Percentiles rank a stretch among this genome's conserved stretches.
phyloP scores from a whole-genome alignment of 192 early-diverging fungal species.

The Coemansia sp. region DNA sequence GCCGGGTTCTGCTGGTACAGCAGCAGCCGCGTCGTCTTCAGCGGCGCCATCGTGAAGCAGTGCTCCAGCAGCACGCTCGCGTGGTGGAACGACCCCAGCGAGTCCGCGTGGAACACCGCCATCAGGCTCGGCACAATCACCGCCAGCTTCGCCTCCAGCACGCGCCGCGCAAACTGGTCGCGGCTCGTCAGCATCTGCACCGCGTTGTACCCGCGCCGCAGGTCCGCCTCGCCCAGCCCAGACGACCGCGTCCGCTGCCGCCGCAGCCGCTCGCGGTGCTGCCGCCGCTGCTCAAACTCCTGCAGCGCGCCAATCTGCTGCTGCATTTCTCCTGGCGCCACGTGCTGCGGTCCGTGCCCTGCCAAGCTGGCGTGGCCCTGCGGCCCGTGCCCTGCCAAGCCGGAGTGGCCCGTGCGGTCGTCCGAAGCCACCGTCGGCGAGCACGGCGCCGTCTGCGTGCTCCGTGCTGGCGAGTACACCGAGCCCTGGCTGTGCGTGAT shows the following conservation, averaged over 20 bases:
- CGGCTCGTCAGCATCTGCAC: slow-evolving; percentile 42
- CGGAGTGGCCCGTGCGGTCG: not conserved
- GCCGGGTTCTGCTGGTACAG: slow-evolving; percentile 50
- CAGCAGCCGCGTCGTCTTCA: slow-evolving; percentile 38
- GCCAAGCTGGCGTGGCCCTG: not conserved
- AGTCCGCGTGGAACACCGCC: slow-evolving; percentile 50
- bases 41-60: slow-evolving; percentile 43
- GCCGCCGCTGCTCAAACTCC: slow-evolving; percentile 36
- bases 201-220: slow-evolving; percentile 48
- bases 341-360: not conserved
- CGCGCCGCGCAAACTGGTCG: slow-evolving; percentile 32
- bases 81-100: slow-evolving; percentile 53
- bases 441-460: slow-evolving; percentile 33
- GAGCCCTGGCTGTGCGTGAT: slow-evolving; percentile 49
- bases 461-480: slow-evolving; percentile 29
- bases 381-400: not conserved
- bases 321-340: slow-evolving; percentile 5
- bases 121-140: slow-evolving; percentile 47
- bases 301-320: slow-evolving; percentile 19
- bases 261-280: slow-evolving; percentile 36
- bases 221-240: slow-evolving; percentile 35
- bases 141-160: slow-evolving; percentile 45
- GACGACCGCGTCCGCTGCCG: slow-evolving; percentile 38
- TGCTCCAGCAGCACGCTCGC: slow-evolving; percentile 49
- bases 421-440: slow-evolving; percentile 19